phyloP scores from a whole-genome alignment of 2,329 filamentous ascomycete genomes.

The Botrytis squamosa region DNA sequence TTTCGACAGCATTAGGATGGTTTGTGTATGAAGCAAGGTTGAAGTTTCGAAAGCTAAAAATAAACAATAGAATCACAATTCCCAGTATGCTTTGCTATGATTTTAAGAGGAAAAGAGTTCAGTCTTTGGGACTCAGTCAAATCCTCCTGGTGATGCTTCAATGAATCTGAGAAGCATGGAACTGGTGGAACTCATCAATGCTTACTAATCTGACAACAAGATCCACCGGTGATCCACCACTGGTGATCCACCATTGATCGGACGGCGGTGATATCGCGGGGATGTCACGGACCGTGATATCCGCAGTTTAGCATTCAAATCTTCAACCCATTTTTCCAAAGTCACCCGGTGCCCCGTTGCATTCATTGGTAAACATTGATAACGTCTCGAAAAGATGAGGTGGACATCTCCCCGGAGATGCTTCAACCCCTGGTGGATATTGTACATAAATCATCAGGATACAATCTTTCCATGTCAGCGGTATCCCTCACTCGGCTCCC shows the following conservation, averaged over 20 bases:
- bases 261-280: conserved; percentile 3
- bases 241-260: too few relatives aligned
- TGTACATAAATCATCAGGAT: not conserved
- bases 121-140: fast-evolving
- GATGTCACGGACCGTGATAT: conserved; percentile 3
- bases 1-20: not conserved
- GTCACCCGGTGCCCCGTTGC: not conserved
- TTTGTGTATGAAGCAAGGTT: not conserved
- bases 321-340: not conserved
- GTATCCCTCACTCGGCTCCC: not conserved
- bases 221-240: too few relatives aligned
- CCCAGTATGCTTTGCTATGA: too few relatives aligned
- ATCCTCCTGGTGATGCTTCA: not conserved
- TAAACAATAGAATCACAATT: not conserved
- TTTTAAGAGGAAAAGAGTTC: not conserved
- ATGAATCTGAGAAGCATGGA: not conserved
- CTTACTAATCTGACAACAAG: not conserved
- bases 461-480: too few relatives aligned
- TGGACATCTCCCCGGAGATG: conserved; percentile 15
- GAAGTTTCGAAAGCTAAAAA: not conserved
- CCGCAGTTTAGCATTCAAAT: not conserved
- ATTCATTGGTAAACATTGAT: not conserved
- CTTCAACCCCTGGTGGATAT: conserved; percentile 3
- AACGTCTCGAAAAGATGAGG: not conserved
- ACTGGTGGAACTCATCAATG: not conserved